These are phyloP conservation scores for Cytidiella melzeri DNA, from an alignment of 768 basidiomycete species.

Conservation along the genomic window DNA sequence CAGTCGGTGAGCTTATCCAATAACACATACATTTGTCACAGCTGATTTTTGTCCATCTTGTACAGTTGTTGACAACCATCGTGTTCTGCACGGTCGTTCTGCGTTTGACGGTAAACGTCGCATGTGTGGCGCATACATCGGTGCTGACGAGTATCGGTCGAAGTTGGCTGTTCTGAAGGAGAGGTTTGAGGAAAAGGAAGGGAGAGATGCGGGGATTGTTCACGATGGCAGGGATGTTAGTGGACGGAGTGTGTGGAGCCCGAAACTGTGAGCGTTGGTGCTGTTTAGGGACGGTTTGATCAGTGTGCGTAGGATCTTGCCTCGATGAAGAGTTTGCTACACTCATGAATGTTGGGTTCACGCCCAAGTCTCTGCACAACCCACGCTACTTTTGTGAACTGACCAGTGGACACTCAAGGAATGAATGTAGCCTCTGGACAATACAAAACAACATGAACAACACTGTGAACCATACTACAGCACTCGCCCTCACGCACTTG, in stretches of 20 bases:
- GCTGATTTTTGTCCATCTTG: not conserved
- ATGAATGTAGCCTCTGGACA: too few relatives aligned
- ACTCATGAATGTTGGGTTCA: too few relatives aligned
- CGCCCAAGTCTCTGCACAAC: too few relatives aligned
- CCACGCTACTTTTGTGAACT: too few relatives aligned
- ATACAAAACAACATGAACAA: not conserved
- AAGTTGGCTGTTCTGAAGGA: conserved; percentile 65
- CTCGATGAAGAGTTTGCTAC: too few relatives aligned
- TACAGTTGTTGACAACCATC: conserved; percentile 84
- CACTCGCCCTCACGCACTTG: conserved; percentile 11
- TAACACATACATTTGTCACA: too few relatives aligned
- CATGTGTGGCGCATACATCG: conserved; percentile 96
- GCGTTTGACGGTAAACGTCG: conserved; percentile 81
- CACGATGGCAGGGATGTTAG: too few relatives aligned
- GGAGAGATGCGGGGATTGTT: not conserved
- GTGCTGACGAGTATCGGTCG: conserved; percentile 84
- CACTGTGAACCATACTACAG: not conserved
- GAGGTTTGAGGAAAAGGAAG: conserved; percentile 31
- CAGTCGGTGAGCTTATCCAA: conserved; percentile 53
- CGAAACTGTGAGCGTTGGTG: too few relatives aligned
- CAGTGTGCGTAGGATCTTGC: too few relatives aligned
- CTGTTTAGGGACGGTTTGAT: too few relatives aligned
- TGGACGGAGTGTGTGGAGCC: too few relatives aligned
- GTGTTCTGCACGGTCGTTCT: conserved; percentile 92
- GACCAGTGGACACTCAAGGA: too few relatives aligned